Evolutionary conservation across 2,329 filamentous ascomycete species (phyloP).

Genomic region (Colletotrichum orbiculare): DNA sequence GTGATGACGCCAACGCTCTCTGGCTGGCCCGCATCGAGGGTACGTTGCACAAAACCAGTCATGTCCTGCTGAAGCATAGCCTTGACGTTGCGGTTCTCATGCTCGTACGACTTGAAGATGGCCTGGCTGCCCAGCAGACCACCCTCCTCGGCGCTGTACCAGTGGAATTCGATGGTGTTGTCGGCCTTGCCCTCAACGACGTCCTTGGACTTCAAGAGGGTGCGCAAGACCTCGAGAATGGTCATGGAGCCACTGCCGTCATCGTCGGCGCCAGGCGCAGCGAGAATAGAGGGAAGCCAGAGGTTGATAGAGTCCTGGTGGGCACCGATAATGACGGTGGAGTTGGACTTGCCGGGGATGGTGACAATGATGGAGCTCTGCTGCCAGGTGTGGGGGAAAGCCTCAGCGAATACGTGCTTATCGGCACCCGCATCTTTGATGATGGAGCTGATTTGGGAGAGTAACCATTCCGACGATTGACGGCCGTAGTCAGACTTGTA

Average conservation of each 20-base stretch:
- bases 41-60: slow-evolving; percentile 89
- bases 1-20: slow-evolving; percentile 94
- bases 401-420: slow-evolving; percentile 73
- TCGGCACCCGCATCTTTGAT: slow-evolving; percentile 78
- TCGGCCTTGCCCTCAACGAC: slow-evolving; percentile 76
- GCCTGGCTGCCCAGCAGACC: slow-evolving; percentile 89
- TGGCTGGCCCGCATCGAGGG: slow-evolving; percentile 81
- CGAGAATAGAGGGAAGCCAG: slow-evolving; percentile 84
- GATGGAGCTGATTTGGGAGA: slow-evolving; percentile 77
- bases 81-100: slow-evolving; percentile 79
- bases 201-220: slow-evolving; percentile 78
- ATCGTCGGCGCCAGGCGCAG: slow-evolving; percentile 94
- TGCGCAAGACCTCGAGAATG: slow-evolving; percentile 89
- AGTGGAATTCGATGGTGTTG: slow-evolving; percentile 96
- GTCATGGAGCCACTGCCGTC: slow-evolving; percentile 94
- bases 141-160: slow-evolving; percentile 92
- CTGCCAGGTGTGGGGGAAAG: slow-evolving; percentile 86
- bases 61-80: slow-evolving; percentile 99
- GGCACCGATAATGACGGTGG: slow-evolving; percentile 88
- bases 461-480: slow-evolving; percentile 89
- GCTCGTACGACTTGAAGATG: slow-evolving; percentile 85
- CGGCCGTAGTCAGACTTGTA: slow-evolving; percentile 83
- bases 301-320: slow-evolving; percentile 97
- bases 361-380: slow-evolving; percentile 93
- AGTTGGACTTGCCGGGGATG: slow-evolving; percentile 86